These are phyloP conservation scores for Diaporthe citrichinensis DNA, from an alignment of 2,329 filamentous ascomycete species.

Conservation along the genomic window DNA sequence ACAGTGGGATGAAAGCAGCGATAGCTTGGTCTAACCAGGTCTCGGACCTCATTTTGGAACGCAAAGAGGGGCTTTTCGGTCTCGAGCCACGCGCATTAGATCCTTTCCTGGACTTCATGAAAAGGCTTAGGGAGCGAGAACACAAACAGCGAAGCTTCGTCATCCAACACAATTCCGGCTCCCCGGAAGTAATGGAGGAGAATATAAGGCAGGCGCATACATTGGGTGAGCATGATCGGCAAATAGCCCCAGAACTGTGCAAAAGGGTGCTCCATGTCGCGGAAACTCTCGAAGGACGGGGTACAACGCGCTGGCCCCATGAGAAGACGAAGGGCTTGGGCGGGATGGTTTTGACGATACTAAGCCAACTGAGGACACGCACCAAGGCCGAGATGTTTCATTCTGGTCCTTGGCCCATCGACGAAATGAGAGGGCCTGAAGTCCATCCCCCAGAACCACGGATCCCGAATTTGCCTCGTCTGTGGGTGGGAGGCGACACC, in stretches of 20 bases:
- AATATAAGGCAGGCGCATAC: conserved; percentile 50
- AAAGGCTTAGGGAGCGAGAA: conserved; percentile 53
- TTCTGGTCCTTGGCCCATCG: conserved; percentile 54
- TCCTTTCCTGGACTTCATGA: conserved; percentile 54
- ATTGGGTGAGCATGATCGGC: conserved; percentile 52
- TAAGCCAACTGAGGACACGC: conserved; percentile 49
- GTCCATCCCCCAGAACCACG: conserved; percentile 46
- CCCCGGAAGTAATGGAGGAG: conserved; percentile 53
- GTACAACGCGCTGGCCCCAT: conserved; percentile 49
- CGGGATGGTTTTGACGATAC: conserved; percentile 51
- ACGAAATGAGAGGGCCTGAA: conserved; percentile 53
- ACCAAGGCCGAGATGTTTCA: conserved; percentile 54
- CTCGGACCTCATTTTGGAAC: conserved; percentile 49
- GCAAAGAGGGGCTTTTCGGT: conserved; percentile 48
- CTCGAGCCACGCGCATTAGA: conserved; percentile 50
- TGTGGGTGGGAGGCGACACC: not conserved
- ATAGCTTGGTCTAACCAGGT: conserved; percentile 54
- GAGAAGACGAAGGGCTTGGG: conserved; percentile 49
- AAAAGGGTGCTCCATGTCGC: conserved; percentile 41
- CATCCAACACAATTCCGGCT: conserved; percentile 53
- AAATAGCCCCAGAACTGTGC: conserved; percentile 48
- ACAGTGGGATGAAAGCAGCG: conserved; percentile 55
- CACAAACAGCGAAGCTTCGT: conserved; percentile 55
- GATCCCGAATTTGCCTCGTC: not conserved
- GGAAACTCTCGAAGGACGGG: conserved; percentile 49